These are phyloP conservation scores for Xerocomus spinulosus DNA, from an alignment of 768 basidiomycete genomes.

Conservation along the genomic window DNA sequence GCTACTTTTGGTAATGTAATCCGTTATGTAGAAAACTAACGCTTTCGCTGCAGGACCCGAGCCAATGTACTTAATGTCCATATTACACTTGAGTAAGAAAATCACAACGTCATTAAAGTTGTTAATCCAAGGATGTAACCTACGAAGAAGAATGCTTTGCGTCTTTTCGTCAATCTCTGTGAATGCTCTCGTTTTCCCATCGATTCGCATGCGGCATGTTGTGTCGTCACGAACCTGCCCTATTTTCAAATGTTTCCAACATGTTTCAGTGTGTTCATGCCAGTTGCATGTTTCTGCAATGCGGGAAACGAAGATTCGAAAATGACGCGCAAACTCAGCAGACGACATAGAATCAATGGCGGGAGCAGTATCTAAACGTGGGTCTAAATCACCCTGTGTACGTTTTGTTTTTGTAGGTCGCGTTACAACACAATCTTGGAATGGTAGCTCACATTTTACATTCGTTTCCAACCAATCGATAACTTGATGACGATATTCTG, in stretches of 20 bases:
- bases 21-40: not conserved
- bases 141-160: not conserved
- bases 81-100: too few species aligned
- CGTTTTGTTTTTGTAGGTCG: too few species aligned
- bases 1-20: not conserved
- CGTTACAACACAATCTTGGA: too few species aligned
- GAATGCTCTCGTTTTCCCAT: not conserved
- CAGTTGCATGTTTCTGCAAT: not conserved
- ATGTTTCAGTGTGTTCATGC: not conserved
- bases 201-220: not conserved
- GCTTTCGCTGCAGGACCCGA: not conserved
- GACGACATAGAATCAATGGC: not conserved
- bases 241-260: not conserved
- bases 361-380: not conserved
- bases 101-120: too few species aligned
- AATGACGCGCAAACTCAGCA: not conserved
- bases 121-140: too few species aligned
- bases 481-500: not conserved
- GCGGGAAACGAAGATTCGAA: not conserved
- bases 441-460: not conserved
- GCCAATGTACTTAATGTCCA: not conserved
- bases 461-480: not conserved
- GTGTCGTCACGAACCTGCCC: not conserved
- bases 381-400: not conserved
- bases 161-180: not conserved